Evolutionary conservation across 2,329 filamentous ascomycete genomes (phyloP).

Genomic region (Talaromyces amestolkiae): DNA sequence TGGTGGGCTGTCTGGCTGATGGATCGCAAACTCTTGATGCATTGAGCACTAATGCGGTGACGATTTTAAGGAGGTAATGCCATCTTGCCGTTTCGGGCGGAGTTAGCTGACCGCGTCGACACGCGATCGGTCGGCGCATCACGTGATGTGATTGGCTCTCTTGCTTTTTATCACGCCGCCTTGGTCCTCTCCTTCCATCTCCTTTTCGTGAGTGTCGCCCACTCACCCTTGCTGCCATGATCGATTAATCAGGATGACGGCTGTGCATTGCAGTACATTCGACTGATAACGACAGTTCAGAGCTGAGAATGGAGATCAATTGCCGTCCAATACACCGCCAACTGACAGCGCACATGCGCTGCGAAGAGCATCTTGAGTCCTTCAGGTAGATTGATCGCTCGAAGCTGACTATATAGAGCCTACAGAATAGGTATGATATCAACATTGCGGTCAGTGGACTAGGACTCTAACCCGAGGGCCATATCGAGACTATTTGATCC

Average conservation of each 20-base stretch:
- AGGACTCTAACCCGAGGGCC: background rate
- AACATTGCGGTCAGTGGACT: background rate
- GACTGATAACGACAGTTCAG: background rate
- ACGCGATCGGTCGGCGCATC: background rate
- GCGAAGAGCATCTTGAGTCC: background rate
- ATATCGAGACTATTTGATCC: background rate
- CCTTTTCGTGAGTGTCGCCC: background rate
- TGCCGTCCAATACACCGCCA: background rate
- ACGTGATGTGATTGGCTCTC: conserved; percentile 2
- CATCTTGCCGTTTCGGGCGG: conserved; percentile 15
- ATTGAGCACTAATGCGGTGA: background rate
- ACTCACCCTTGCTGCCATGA: background rate
- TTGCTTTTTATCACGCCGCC: background rate
- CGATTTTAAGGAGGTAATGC: background rate
- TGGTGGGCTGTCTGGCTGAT: background rate
- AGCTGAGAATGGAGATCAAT: background rate
- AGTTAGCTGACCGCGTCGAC: background rate
- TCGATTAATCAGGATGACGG: background rate
- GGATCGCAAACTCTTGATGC: background rate
- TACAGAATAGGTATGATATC: background rate
- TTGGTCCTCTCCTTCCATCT: background rate
- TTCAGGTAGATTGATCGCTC: background rate
- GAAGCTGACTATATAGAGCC: background rate
- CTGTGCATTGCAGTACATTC: background rate
- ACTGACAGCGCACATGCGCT: background rate